Evolutionary conservation across 1,284 basidiomycete genomes (phyloP), one percentile per base, ranked within the genome.

Genomic region (Pseudozyma sp.): DNA sequence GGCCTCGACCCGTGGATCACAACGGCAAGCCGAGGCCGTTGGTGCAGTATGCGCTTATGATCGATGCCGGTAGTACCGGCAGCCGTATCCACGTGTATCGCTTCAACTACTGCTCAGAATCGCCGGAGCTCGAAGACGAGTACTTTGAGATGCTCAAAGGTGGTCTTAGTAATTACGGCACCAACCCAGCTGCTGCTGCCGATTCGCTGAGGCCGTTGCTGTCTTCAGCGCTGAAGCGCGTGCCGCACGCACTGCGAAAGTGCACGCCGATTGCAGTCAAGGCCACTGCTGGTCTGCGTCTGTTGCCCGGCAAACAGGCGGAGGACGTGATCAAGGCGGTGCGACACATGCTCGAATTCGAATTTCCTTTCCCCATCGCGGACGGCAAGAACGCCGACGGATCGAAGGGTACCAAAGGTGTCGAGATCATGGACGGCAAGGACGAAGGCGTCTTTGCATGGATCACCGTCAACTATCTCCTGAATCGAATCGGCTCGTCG

Each of bases 1-100:
- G 57, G 13, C 33, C 57, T 7, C 51, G 62, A 14, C 70, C 74
- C 14, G 35, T 67, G 16, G 81, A 81, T 39, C 51, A 58, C 39
- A 66, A 74, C 11, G 77, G 80, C 52, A 62, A 58, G 30, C 68
- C 61, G 4, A 63, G 80, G n/a, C 81, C 79, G 5, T 46, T 81
- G 24, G 80, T 84, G 16, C 94, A 97, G 85, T 99, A 93, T 84
- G 94, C 94, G 0, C 89, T 99, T 79, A 97, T 98, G 90, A 93
- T 99, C 85, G 96, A 99, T 84, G 96, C 97, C 0, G 97, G 96
- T 16, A 97, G 94, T 40, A 97, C 94, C 0, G 96, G 96, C 19
- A 97, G 94, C 1, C 90, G 96, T 16, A 95, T 99, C 80, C 96
- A 99, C 87, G 90, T 98, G 30, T 98, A 98, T 90, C 97, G 78